Conservation (phyloP, 1,284 basidiomycete species). For the Melampsora americana region DNA sequence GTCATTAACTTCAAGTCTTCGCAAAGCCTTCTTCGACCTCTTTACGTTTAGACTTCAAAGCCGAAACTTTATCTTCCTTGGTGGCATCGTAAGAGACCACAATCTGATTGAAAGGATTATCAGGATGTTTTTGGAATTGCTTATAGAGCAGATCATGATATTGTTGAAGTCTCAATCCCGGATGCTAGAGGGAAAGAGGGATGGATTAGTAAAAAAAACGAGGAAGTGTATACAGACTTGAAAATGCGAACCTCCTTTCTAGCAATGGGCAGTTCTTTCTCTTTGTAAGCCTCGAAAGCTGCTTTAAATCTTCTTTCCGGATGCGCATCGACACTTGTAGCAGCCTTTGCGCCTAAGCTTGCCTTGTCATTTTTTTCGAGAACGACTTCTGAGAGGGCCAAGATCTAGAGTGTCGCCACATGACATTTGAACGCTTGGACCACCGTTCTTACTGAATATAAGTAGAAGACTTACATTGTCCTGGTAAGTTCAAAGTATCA, state of each 20-base stretch:
- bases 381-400: conserved; percentile 52
- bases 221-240: background rate
- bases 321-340: conserved; percentile 51
- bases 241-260: conserved; percentile 21
- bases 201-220: background rate
- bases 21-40: conserved; percentile 47
- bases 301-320: conserved; percentile 54
- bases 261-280: conserved; percentile 25
- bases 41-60: conserved; percentile 50
- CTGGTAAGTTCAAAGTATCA: background rate
- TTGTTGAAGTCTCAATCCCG: conserved; percentile 53
- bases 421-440: conserved; percentile 46
- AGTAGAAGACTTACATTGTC: conserved; percentile 5
- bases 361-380: conserved; percentile 52
- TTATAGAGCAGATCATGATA: conserved; percentile 54
- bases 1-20: too few species aligned
- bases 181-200: conserved; percentile 45
- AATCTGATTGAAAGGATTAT: conserved; percentile 54
- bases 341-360: conserved; percentile 51
- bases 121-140: conserved; percentile 54
- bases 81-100: conserved; percentile 52
- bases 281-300: conserved; percentile 42
- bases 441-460: conserved; percentile 15
- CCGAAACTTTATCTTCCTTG: conserved; percentile 53
- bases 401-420: conserved; percentile 47